Conservation (phyloP, 1,284 basidiomycete genomes). For the Ceratobasidium sp. region DNA sequence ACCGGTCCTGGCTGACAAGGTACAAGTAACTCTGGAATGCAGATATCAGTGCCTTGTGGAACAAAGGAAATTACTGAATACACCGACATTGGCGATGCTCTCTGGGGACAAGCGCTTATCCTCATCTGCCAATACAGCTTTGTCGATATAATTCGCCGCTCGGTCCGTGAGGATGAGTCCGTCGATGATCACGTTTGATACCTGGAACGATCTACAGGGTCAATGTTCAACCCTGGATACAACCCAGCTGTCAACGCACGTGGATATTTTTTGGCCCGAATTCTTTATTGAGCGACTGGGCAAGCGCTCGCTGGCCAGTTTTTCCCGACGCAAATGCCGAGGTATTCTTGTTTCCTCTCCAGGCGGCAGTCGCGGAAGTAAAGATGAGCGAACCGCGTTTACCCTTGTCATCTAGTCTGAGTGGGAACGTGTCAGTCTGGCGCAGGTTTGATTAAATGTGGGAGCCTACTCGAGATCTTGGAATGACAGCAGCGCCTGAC, state of each 20-base stretch:
- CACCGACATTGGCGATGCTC: conserved; percentile 65
- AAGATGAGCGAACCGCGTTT: conserved; percentile 73
- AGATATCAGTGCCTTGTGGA: conserved; percentile 44
- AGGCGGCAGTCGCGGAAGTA: conserved; percentile 75
- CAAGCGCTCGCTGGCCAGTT: conserved; percentile 67
- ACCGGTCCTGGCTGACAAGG: conserved; percentile 65
- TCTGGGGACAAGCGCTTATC: conserved; percentile 62
- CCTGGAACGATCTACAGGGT: conserved; percentile 9
- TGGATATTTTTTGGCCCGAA: conserved; percentile 82
- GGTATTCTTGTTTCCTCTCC: conserved; percentile 68
- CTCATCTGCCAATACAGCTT: conserved; percentile 56
- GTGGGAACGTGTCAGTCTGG: conserved; percentile 9
- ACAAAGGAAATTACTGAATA: conserved; percentile 4
- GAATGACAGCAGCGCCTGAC: conserved; percentile 66
- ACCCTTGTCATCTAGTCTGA: conserved; percentile 53
- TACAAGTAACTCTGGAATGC: conserved; percentile 57
- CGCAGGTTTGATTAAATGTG: neutral
- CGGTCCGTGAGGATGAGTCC: conserved; percentile 61
- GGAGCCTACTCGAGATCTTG: conserved; percentile 57
- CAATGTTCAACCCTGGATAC: neutral
- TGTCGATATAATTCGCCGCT: conserved; percentile 39
- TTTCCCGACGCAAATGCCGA: conserved; percentile 74
- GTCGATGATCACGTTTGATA: conserved; percentile 54
- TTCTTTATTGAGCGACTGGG: conserved; percentile 79
- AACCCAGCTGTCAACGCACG: conserved; percentile 46